A percentile compares a stretch with the other conserved stretches of the same genome.
Evolutionary conservation across 768 basidiomycete species (phyloP).

Genomic region (Mycena kentingensis): DNA sequence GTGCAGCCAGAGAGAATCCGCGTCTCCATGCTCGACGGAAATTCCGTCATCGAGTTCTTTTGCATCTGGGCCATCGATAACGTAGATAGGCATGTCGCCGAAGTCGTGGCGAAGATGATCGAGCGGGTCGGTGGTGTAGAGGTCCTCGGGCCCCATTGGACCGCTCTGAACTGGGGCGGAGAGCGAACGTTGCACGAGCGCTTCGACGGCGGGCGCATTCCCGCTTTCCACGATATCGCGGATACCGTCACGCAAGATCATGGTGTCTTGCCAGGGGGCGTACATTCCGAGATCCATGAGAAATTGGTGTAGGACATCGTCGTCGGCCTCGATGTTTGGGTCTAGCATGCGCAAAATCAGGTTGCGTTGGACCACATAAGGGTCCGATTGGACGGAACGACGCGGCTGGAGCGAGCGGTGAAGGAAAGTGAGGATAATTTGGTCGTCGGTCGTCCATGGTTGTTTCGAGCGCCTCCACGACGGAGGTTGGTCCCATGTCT

Average conservation of each 20-base stretch:
- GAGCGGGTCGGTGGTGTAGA: slow-evolving; percentile 63
- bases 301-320: slow-evolving; percentile 44
- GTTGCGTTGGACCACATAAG: slow-evolving; percentile 54
- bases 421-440: slow-evolving; percentile 60
- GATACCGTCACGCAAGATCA: slow-evolving; percentile 39
- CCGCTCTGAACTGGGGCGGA: slow-evolving; percentile 25
- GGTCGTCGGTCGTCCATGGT: slow-evolving; percentile 56
- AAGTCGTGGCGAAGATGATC: slow-evolving; percentile 84
- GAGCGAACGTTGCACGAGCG: slow-evolving; percentile 32
- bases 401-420: slow-evolving; percentile 50
- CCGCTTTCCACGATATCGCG: slow-evolving; percentile 36
- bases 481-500: slow-evolving; percentile 36
- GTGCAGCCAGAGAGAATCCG: slow-evolving; percentile 76
- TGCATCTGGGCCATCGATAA: slow-evolving; percentile 80
- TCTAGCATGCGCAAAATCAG: slow-evolving; percentile 61
- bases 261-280: slow-evolving; percentile 79
- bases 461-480: slow-evolving; percentile 30
- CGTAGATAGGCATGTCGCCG: slow-evolving; percentile 76
- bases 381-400: slow-evolving; percentile 59
- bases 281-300: slow-evolving; percentile 74
- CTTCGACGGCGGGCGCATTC: slow-evolving; percentile 30
- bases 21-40: slow-evolving; percentile 72
- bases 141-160: slow-evolving; percentile 62
- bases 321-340: slow-evolving; percentile 36
- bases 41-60: slow-evolving; percentile 93